Evolutionary conservation across 164 flowering plant genomes (phyloP).

Genomic region (Macadamia tetraphylla): DNA sequence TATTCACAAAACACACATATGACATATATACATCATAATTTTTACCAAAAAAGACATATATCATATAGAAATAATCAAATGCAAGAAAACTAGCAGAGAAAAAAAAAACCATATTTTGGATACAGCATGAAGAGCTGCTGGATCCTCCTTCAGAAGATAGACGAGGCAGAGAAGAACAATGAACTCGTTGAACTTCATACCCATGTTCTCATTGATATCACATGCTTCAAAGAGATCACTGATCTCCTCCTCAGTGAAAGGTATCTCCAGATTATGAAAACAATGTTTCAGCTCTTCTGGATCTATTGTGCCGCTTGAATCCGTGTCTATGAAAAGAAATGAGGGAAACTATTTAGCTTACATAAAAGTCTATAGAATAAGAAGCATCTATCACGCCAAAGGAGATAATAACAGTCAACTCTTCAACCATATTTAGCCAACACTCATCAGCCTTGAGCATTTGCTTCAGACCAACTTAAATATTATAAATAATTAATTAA

Average conservation of each 20-base stretch:
- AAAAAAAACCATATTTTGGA: constrained; percentile 23
- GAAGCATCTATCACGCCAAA: no score
- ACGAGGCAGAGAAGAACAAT: constrained; percentile 93
- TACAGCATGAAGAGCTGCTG: constrained; percentile 49
- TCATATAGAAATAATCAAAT: no score
- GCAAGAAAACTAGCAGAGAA: background rate
- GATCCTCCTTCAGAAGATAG: constrained; percentile 80
- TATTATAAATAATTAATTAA: no score
- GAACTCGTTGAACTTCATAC: constrained; percentile 87
- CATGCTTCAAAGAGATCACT: constrained; percentile 82
- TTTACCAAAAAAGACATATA: no score
- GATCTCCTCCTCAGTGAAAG: constrained; percentile 71
- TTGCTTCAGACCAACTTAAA: no score
- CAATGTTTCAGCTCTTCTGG: constrained; percentile 74
- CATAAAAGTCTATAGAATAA: no score
- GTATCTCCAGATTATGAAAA: constrained; percentile 60
- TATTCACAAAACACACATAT: no score
- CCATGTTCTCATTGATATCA: constrained; percentile 69
- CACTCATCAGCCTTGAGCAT: no score
- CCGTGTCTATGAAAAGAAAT: constrained; percentile 47
- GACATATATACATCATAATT: no score
- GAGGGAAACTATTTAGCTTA: no score
- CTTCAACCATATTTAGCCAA: no score
- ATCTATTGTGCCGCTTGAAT: constrained; percentile 79
- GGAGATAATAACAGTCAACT: no score